Conservation (phyloP, 495 filamentous ascomycete species). For the Tuber umbilicatum region DNA sequence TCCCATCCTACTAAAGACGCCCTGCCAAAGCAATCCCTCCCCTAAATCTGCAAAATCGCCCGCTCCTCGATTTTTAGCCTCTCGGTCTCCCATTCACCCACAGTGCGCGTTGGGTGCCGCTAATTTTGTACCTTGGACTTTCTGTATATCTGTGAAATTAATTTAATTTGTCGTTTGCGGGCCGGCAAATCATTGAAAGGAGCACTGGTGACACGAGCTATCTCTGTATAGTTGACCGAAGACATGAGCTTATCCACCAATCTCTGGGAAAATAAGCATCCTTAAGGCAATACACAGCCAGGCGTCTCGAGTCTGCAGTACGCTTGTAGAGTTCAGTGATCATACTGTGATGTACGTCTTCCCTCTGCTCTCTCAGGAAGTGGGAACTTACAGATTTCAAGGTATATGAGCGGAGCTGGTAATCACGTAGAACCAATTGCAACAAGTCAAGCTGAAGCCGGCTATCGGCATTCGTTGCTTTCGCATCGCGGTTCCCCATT, state of each 20-base stretch:
- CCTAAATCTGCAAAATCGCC: too few relatives aligned
- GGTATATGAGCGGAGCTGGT: constrained; percentile 92
- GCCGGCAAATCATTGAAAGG: constrained; percentile 92
- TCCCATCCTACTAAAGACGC: too few relatives aligned
- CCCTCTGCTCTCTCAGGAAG: constrained; percentile 94
- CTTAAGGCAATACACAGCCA: constrained; percentile 94
- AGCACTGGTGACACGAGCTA: constrained; percentile 98
- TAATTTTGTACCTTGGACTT: constrained; percentile 83
- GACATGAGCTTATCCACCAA: constrained; percentile 97
- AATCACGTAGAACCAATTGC: constrained; percentile 84
- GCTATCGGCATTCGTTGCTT: constrained; percentile 87
- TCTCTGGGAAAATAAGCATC: constrained; percentile 89
- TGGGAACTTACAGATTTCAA: constrained; percentile 95
- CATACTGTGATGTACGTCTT: constrained; percentile 98
- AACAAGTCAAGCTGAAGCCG: constrained; percentile 87
- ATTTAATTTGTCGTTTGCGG: constrained; percentile 92
- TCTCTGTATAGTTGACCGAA: constrained; percentile 95
- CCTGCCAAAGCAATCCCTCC: too few relatives aligned
- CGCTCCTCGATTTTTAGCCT: too few relatives aligned
- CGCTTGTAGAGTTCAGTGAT: constrained; percentile 97
- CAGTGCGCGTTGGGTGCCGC: constrained; percentile 87
- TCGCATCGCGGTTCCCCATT: constrained; percentile 93
- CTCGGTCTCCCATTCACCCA: too few relatives aligned
- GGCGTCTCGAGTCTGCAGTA: constrained; percentile 77
- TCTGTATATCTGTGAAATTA: constrained; percentile 92